Conservation (phyloP, 108 stramenopile genomes). For the Cyclotella atomus region DNA sequence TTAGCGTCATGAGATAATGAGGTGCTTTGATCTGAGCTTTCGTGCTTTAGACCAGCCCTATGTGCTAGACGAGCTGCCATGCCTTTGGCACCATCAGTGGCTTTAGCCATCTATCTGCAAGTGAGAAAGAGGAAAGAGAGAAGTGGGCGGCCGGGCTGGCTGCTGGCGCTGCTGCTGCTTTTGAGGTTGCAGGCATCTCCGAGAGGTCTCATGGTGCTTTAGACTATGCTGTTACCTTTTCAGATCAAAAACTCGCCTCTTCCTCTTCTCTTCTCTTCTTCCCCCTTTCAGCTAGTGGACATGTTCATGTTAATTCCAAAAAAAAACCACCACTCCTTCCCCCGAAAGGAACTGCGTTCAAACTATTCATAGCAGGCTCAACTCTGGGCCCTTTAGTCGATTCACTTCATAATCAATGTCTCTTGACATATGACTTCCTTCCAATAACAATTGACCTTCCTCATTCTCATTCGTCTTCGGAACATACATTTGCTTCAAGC, state of each 20-base stretch:
- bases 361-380: constrained; percentile 63
- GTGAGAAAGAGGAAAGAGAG: too few relatives aligned
- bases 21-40: neutral
- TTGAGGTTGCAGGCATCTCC: too few relatives aligned
- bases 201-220: too few relatives aligned
- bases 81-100: too few relatives aligned
- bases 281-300: too few relatives aligned
- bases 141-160: too few relatives aligned
- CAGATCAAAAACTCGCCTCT: too few relatives aligned
- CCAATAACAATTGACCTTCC: constrained; percentile 56
- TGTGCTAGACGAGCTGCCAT: neutral
- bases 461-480: constrained; percentile 3
- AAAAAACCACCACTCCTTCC: constrained; percentile 26
- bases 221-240: too few relatives aligned
- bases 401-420: constrained; percentile 85
- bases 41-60: neutral
- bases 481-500: constrained; percentile 62
- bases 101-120: too few relatives aligned
- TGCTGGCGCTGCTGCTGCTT: too few relatives aligned
- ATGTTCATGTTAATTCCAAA: constrained; percentile 7
- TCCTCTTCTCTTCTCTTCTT: too few relatives aligned
- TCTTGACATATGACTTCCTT: constrained; percentile 65
- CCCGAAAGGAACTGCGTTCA: constrained; percentile 30
- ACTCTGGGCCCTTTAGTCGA: constrained; percentile 80
- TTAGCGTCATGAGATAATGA: neutral